Conservation (phyloP, 2,329 filamentous ascomycete genomes). For the Neofusicoccum cordaticola region DNA sequence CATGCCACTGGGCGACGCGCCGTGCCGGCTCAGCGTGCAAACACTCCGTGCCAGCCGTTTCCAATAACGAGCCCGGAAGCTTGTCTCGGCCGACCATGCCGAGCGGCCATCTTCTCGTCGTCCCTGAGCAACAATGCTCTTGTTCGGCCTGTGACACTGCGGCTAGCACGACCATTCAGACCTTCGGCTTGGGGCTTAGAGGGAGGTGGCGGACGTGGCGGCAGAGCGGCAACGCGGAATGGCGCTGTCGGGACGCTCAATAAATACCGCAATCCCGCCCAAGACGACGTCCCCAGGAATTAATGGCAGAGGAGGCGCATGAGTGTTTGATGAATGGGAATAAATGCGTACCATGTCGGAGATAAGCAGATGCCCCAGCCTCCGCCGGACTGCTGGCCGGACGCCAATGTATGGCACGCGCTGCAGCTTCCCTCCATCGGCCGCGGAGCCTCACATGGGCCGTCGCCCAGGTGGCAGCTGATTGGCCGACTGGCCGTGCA, state of each 20-base stretch:
- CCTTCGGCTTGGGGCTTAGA: neutral
- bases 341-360: neutral
- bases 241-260: neutral
- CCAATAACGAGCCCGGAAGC: neutral
- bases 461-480: too few species aligned
- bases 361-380: neutral
- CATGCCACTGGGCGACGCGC: neutral
- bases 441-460: too few species aligned
- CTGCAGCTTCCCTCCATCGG: neutral
- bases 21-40: neutral
- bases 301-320: neutral
- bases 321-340: neutral
- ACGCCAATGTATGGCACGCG: neutral
- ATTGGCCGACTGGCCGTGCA: neutral
- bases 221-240: neutral
- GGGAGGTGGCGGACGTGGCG: neutral
- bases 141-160: too few species aligned
- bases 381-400: neutral
- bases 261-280: neutral
- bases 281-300: too few species aligned
- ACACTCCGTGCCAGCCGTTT: constrained; percentile 1
- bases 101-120: neutral
- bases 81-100: neutral
- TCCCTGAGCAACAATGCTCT: too few species aligned
- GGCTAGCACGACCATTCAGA: too few species aligned